phyloP scores from a whole-genome alignment of 208 protist genomes.

The Naegleria lovaniensis region DNA sequence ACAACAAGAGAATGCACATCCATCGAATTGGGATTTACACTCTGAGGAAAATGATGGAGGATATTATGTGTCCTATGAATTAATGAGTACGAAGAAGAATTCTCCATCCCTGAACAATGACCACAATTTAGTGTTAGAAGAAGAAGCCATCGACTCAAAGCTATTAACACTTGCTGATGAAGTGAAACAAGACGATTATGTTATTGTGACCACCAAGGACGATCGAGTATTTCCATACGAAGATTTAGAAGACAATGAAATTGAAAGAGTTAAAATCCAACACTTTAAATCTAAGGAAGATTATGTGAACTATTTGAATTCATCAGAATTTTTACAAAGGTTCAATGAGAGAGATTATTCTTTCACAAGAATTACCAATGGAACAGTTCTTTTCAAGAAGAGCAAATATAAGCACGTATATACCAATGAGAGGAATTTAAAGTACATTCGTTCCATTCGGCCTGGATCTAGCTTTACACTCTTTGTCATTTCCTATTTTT shows the following conservation, averaged over 20 bases:
- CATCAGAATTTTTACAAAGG: background rate
- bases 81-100: no score
- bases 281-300: background rate
- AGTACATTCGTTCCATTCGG: background rate
- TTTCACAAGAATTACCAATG: background rate
- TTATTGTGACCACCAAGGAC: background rate
- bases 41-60: background rate
- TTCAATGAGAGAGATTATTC: background rate
- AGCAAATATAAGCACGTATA: background rate
- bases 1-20: no score
- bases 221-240: background rate
- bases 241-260: background rate
- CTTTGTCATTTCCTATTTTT: background rate
- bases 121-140: no score
- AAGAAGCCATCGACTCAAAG: no score
- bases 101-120: no score
- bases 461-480: background rate
- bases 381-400: background rate
- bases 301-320: background rate
- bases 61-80: background rate
- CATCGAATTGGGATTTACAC: no score
- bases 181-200: background rate
- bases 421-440: background rate
- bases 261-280: background rate
- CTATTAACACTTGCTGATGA: background rate